A percentile compares a stretch with the other conserved stretches of the same genome.
These are phyloP conservation scores for Pleoardoris graminearum DNA, from an alignment of 2,329 filamentous ascomycete genomes.

Conservation along the genomic window DNA sequence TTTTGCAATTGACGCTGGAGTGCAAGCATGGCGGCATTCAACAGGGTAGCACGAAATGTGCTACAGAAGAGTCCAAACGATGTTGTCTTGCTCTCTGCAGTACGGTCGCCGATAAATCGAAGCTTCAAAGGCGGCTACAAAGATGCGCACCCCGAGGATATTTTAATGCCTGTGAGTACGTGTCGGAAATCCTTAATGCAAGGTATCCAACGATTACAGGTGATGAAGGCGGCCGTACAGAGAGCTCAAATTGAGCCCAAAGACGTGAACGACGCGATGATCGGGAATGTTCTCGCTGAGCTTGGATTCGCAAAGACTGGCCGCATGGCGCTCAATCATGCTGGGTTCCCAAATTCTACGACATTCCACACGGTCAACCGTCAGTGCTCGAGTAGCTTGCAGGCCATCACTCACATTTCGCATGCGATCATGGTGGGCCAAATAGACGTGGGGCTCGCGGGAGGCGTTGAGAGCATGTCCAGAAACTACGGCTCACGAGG, in stretches of 20 bases:
- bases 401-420: slow-evolving; percentile 91
- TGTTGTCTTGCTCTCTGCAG: slow-evolving; percentile 88
- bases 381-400: slow-evolving; percentile 95
- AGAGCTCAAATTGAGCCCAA: slow-evolving; percentile 30
- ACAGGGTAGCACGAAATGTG: slow-evolving; percentile 56
- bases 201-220: slow-evolving; percentile 71
- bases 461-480: slow-evolving; percentile 89
- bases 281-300: slow-evolving; percentile 78
- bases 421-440: slow-evolving; percentile 77
- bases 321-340: slow-evolving; percentile 83
- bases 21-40: slow-evolving; percentile 33
- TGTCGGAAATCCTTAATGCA: slow-evolving; percentile 32
- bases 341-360: slow-evolving; percentile 88
- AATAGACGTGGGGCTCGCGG: slow-evolving; percentile 84
- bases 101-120: slow-evolving; percentile 86
- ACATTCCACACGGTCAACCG: slow-evolving; percentile 83
- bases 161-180: slow-evolving; percentile 63
- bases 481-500: slow-evolving; percentile 80
- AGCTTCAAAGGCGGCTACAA: slow-evolving; percentile 91
- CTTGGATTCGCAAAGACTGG: slow-evolving; percentile 86
- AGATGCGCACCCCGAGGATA: slow-evolving; percentile 85
- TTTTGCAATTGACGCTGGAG: background rate
- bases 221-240: slow-evolving; percentile 64
- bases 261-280: slow-evolving; percentile 35
- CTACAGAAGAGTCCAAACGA: slow-evolving; percentile 90